Percentiles rank a stretch among this genome's conserved stretches.
Conservation (phyloP, 257 asterid species). For the Nicotiana undulata region DNA sequence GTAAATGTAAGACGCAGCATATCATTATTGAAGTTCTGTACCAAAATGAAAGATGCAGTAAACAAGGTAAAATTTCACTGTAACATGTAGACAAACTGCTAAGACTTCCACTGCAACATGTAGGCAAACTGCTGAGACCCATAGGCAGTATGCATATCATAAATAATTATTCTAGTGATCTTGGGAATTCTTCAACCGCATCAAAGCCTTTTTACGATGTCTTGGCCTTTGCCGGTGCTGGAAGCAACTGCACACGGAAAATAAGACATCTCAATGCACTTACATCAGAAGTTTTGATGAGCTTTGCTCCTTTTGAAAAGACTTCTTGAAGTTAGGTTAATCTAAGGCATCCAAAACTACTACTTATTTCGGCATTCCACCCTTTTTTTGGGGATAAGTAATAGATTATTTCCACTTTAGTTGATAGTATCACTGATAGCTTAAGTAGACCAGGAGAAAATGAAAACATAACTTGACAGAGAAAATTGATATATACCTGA, state of each 20-base stretch:
- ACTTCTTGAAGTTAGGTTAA: not conserved
- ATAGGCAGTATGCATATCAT: not conserved
- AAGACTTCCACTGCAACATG: not conserved
- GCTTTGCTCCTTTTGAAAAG: not conserved
- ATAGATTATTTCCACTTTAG: not conserved
- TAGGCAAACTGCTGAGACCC: not conserved
- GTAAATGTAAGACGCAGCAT: not conserved
- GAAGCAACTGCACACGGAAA: conserved; percentile 12
- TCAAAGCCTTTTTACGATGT: not conserved
- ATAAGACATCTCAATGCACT: not conserved
- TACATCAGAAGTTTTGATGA: not conserved
- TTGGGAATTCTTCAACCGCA: not conserved
- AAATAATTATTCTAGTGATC: conserved; percentile 2
- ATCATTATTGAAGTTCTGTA: conserved; percentile 3
- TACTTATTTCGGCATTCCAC: not conserved
- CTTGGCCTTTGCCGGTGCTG: conserved; percentile 14
- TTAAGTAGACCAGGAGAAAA: not conserved
- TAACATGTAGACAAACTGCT: not conserved
- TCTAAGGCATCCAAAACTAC: not conserved
- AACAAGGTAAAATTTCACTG: not conserved
- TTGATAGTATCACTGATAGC: not conserved
- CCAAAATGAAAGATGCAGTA: conserved; percentile 1
- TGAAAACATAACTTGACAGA: not conserved
- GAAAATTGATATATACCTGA: conserved; percentile 47
- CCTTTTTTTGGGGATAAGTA: not conserved